Evolutionary conservation across 371 early-diverging fungal genomes (phyloP).

Genomic region (Umbelopsis sp.): DNA sequence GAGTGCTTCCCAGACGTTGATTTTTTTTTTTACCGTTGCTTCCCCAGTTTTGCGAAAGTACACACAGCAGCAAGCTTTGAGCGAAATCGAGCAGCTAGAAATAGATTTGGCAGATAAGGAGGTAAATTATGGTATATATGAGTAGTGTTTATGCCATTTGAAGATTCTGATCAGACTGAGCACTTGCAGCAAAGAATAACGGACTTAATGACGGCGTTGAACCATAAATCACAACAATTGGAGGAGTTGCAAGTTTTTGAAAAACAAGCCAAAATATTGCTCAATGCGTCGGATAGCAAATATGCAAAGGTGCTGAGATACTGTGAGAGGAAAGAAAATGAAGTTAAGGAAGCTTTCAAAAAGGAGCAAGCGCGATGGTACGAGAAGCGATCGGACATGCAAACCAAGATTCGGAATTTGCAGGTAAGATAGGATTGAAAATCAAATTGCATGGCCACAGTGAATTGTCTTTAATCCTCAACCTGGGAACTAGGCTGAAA

Average conservation of each 20-base stretch:
- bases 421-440: background rate
- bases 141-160: too few species aligned
- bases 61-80: background rate
- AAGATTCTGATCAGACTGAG: too few species aligned
- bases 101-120: background rate
- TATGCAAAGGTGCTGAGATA: constrained; percentile 5
- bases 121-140: background rate
- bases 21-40: too few species aligned
- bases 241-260: constrained; percentile 1
- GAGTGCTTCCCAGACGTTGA: background rate
- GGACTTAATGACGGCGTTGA: background rate
- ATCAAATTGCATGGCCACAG: background rate
- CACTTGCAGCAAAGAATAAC: background rate
- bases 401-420: constrained; percentile 2
- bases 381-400: constrained; percentile 5
- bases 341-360: background rate
- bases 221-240: background rate
- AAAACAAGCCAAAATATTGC: constrained; percentile 3
- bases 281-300: background rate
- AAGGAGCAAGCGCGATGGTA: background rate
- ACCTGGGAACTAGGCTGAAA: background rate
- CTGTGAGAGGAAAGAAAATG: constrained; percentile 1
- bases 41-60: background rate
- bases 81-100: constrained; percentile 1
- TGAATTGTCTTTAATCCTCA: background rate